Evolutionary conservation across 169 alveolate species (phyloP).

Genomic region (Plasmodium vinckei): DNA sequence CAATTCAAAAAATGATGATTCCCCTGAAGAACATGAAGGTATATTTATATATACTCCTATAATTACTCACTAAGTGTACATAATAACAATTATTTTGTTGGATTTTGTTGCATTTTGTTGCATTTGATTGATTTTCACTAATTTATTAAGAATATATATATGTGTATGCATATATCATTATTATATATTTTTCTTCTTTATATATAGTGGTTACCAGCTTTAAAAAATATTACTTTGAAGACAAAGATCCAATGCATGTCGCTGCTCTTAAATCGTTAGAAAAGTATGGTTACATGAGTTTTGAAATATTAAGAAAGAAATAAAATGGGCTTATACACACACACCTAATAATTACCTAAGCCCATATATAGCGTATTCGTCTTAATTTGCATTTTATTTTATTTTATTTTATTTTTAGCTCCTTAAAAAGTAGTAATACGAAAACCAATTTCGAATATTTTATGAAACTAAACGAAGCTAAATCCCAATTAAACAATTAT

Average conservation of each 20-base stretch:
- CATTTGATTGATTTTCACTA: neutral
- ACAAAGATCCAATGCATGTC: slow-evolving; percentile 51
- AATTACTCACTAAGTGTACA: no score
- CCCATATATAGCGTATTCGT: neutral
- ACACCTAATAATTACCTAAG: neutral
- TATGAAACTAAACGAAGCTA: slow-evolving; percentile 60
- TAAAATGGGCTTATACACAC: neutral
- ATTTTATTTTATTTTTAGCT: slow-evolving; percentile 16
- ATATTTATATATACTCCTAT: slow-evolving; percentile 1
- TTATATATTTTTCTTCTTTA: neutral
- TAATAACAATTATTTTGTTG: no score
- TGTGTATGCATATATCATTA: neutral
- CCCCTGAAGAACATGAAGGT: slow-evolving; percentile 71
- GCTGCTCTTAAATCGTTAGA: slow-evolving; percentile 68
- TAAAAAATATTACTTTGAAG: slow-evolving; percentile 59
- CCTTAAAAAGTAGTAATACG: slow-evolving; percentile 25
- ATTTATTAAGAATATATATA: neutral
- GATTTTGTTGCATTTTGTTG: neutral
- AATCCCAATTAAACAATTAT: slow-evolving; percentile 23
- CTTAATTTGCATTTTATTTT: neutral
- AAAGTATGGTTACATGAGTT: slow-evolving; percentile 7
- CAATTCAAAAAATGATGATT: slow-evolving; percentile 7
- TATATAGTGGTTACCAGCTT: slow-evolving; percentile 45
- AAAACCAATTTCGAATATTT: slow-evolving; percentile 57
- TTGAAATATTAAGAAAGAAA: slow-evolving; percentile 1